Evolutionary conservation across 768 basidiomycete species (phyloP), one percentile per base, ranked within the genome.

Genomic region (Roridomyces roridus): DNA sequence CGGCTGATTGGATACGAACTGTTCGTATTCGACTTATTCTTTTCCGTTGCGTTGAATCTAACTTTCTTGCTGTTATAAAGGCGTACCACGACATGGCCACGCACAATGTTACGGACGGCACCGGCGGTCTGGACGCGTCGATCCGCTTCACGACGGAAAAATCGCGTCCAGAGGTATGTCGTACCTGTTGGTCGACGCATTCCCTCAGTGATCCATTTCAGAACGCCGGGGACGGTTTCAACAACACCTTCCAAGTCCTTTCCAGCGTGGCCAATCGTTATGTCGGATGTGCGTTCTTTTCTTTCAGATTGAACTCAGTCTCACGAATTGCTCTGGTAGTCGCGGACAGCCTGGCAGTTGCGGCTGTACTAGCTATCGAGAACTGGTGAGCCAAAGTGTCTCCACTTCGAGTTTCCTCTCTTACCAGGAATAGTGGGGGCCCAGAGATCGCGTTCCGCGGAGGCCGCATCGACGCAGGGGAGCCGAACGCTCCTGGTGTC

Each of bases 61-160:
- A 10, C 17, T 12, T 15, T 8, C 9, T 43, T 28, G 31, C 48
- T 18, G 15, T 18, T 5, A 26, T 2, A 1, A 26, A 64, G 61
- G 68, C 67, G 0, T 71, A 60, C 43, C 68, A 71, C 46, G 68
- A 69, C 51, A 57, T 60, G 48, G 59, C 67, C 15, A 71, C 70
- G 12, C 63, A 67, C 55, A 54, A 69, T 48, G 46, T 55, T 3
- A 47, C 25, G n/a, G 48, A 60, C 21, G 68, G 67, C 11, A 63
- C 62, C 8, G 66, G 67, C 6, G 70, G 70, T n/a, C 51, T 70
- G 26, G 70, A 72, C 43, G 68, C 59, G 4, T 70, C 68, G 4
- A 63, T 72, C 24, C 51, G 59, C 3, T 69, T 64, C 52, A 63
- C 10, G 6, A 26, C 36, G 66, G 51, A 62, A 29, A 14, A 42